Evolutionary conservation across 306 rosid genomes (phyloP), one percentile per base, ranked within the genome.

Genomic region (Cicer cuneatum): DNA sequence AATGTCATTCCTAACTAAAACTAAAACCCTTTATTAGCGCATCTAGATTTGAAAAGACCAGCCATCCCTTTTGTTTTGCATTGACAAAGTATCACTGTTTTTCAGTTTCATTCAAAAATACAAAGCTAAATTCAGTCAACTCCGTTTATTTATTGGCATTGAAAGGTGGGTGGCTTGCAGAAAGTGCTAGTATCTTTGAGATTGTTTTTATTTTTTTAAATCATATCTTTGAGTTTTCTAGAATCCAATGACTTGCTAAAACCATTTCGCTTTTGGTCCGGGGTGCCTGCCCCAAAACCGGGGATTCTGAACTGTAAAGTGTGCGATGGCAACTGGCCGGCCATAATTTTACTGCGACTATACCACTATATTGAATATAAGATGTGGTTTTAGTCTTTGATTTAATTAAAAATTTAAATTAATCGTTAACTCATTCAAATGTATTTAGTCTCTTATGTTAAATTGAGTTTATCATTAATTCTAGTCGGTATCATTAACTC

Each of bases 221-320:
- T 1, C 29, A 1, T 21, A 2, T 35, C 48, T 33, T 37, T 6
- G 16, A 3, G 6, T 35, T 37, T 52, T 70, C 62, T 52, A 52
- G 74, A 69, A 18, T 35, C 61, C 24, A 8, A 35, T 6, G 72
- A 67, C 57, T 47, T 47, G 9, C 7, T 29, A 24, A 29, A 69
- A 51, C 18, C 29, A 35, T n/a, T 68, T 69, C 2, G 14, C 37
- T 15, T 13, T 8, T 8, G 24, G 4, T 7, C 10, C 12, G 40
- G 5, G 3, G 16, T 37, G 47, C 48, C 74, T 15, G 29, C 14
- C 60, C 10, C 48, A 52, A 52, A 69, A 35, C 62, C 1, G 10
- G 40, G 1, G 40, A 2, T 54, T 24, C 6, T 40, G 52, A 40
- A 16, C 74, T 39, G 49, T 18, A 53, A 53, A 19, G 66, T 40